Base-by-base conservation (phyloP, 2,329 filamentous ascomycete species). In the Penicillium sp. region DNA sequence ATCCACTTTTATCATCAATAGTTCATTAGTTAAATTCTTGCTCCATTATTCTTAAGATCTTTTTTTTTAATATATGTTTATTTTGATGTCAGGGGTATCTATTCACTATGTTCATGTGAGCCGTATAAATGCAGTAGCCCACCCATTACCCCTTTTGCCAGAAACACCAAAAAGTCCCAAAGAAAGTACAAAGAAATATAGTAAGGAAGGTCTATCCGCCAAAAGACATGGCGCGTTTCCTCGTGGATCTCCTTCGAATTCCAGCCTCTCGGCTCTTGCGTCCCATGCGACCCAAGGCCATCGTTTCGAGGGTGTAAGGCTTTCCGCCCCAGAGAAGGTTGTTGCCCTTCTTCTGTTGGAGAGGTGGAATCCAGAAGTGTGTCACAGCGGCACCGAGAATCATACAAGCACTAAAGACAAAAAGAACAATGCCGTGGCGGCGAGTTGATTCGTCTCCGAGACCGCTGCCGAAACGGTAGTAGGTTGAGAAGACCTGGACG, bases 381-480 rank as follows among this genome's bases (percentile, higher is more conserved):
- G 77, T 77, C 2, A 78, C 67, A 3, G 54, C 67, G 1, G 76
- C 75, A 1, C 77, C 77, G 3, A 77, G 45, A 3, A 78, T 60
- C 77, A 78, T 78, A 37, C 72, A 75, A 1, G 64, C 73, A 51
- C 72, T 74, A 62, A 78, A 78, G 26, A 78, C 70, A 27, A 75
- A 72, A 37, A 77, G 61, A 48, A 77, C 71, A 56, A 69, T 75
- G 35, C 75, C 75, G 60, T 77, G 75, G 21, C 71, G 73, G 46
- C 64, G 67, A 10, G 74, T 77, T 39, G 72, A 68, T 16, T 62
- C 56, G 25, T 66, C 50, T 1, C 72, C 71, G 0, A 70, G 64
- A 1, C 67, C 72, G 0, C 69, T 64, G 23, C 74, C 73, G 53
- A 78, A 76, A 26, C 69, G 71, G 55, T 76, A 77, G 62, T 77